Conservation (phyloP, 176 grass and related monocot species). For the Oryza glaberrima region DNA sequence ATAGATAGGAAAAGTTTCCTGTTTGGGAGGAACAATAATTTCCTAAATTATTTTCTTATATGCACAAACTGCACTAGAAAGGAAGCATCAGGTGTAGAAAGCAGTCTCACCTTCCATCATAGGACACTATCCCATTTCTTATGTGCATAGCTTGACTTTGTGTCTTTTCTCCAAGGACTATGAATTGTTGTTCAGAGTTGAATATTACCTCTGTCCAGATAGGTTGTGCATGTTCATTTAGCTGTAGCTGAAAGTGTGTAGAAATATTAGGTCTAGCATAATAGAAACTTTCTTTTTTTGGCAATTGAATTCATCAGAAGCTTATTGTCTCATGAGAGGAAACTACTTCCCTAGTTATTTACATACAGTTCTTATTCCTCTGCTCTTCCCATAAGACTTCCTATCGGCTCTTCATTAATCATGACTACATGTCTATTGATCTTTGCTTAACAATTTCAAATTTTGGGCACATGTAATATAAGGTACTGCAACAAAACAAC, state of each 20-base stretch:
- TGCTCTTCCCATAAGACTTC: constrained; percentile 1
- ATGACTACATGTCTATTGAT: neutral
- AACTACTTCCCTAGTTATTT: neutral
- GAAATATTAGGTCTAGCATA: constrained; percentile 15
- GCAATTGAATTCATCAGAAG: constrained; percentile 13
- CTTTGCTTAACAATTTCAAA: constrained; percentile 6
- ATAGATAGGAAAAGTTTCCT: constrained; percentile 82
- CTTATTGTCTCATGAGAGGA: neutral
- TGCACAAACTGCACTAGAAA: neutral
- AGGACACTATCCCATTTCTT: constrained; percentile 66
- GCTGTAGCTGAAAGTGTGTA: constrained; percentile 77
- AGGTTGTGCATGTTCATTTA: constrained; percentile 93
- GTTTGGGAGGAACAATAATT: constrained; percentile 43
- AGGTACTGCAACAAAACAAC: constrained; percentile 1
- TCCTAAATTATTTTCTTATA: neutral
- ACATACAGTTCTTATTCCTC: constrained; percentile 12
- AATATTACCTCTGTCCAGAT: constrained; percentile 87
- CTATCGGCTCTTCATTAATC: neutral
- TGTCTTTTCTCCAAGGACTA: constrained; percentile 48
- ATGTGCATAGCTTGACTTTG: constrained; percentile 49
- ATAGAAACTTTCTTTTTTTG: neutral
- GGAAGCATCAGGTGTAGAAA: constrained; percentile 26
- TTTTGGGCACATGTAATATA: neutral
- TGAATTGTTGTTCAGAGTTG: constrained; percentile 51
- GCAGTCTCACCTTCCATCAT: constrained; percentile 66